These are phyloP conservation scores for Microsporum audouinii DNA, from an alignment of 2,329 filamentous ascomycete genomes.

Conservation along the genomic window DNA sequence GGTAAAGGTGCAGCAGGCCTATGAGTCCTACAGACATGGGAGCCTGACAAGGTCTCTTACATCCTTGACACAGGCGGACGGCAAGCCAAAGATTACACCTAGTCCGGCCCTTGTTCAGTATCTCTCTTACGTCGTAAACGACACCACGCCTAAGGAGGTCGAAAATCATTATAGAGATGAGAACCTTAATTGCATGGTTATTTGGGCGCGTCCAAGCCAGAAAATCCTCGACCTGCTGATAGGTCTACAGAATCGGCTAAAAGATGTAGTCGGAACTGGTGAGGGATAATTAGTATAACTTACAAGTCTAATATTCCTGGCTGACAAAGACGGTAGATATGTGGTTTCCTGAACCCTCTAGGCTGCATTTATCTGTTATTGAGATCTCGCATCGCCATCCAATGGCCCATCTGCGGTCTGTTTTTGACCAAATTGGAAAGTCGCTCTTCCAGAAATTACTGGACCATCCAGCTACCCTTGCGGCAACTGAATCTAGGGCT, in stretches of 20 bases:
- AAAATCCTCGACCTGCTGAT: slow-evolving; percentile 5
- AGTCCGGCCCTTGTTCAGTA: slow-evolving; percentile 7
- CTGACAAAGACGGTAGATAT: slow-evolving; percentile 1
- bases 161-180: slow-evolving; percentile 4
- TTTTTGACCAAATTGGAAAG: slow-evolving; percentile 4
- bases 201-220: slow-evolving; percentile 9
- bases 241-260: slow-evolving; percentile 4
- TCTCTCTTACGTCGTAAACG: not conserved
- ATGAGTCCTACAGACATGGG: slow-evolving; percentile 6
- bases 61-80: not conserved
- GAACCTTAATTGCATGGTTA: slow-evolving; percentile 7
- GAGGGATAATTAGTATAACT: not conserved
- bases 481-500: not conserved
- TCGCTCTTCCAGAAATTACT: slow-evolving; percentile 4
- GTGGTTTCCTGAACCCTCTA: slow-evolving; percentile 9
- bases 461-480: slow-evolving; percentile 5
- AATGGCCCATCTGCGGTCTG: slow-evolving; percentile 7
- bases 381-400: slow-evolving; percentile 10
- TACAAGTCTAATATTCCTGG: not conserved
- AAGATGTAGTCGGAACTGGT: slow-evolving; percentile 5
- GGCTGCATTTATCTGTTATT: slow-evolving; percentile 8
- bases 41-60: slow-evolving; percentile 3
- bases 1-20: slow-evolving; percentile 8
- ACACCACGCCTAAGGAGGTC: not conserved
- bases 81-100: slow-evolving; percentile 5